Conservation (phyloP, 1,284 basidiomycete species). For the Ceratobasidium sp. region DNA sequence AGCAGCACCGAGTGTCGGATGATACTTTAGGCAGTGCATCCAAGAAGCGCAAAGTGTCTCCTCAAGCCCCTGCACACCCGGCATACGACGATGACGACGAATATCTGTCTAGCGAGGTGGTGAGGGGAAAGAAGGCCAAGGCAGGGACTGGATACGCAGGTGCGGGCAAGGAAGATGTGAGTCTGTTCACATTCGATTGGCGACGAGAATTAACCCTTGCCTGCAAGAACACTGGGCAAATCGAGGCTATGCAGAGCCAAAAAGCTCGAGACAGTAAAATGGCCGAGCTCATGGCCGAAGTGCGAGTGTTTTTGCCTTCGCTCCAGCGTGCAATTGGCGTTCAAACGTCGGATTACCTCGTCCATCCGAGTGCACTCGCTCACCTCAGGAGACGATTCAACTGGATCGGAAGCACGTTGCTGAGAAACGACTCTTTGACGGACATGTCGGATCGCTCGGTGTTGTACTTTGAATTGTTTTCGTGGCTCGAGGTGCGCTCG, state of each 20-base stretch:
- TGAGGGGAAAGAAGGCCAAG: constrained; percentile 65
- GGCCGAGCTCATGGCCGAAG: constrained; percentile 66
- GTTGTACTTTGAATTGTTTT: constrained; percentile 86
- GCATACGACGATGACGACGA: constrained; percentile 60
- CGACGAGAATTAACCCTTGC: neutral
- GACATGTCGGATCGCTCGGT: constrained; percentile 89
- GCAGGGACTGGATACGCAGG: constrained; percentile 87
- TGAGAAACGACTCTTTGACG: constrained; percentile 87
- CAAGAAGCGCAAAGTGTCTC: constrained; percentile 46
- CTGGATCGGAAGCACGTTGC: constrained; percentile 78
- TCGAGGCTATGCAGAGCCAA: constrained; percentile 75
- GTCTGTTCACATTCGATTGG: constrained; percentile 46
- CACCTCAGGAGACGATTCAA: constrained; percentile 89
- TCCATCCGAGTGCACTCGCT: constrained; percentile 86
- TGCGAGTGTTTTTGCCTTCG: constrained; percentile 80
- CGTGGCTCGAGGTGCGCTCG: constrained; percentile 82
- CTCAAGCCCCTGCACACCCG: constrained; percentile 46
- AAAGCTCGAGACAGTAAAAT: constrained; percentile 72
- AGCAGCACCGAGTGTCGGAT: constrained; percentile 58
- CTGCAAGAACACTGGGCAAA: constrained; percentile 73
- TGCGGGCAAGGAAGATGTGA: constrained; percentile 77
- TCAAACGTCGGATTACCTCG: constrained; percentile 82
- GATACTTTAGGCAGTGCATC: constrained; percentile 47
- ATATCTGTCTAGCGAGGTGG: constrained; percentile 54
- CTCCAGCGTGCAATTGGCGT: constrained; percentile 73